These are phyloP conservation scores for Gnaphalium uliginosum DNA, from an alignment of 129 eudicot species.

Conservation along the genomic window DNA sequence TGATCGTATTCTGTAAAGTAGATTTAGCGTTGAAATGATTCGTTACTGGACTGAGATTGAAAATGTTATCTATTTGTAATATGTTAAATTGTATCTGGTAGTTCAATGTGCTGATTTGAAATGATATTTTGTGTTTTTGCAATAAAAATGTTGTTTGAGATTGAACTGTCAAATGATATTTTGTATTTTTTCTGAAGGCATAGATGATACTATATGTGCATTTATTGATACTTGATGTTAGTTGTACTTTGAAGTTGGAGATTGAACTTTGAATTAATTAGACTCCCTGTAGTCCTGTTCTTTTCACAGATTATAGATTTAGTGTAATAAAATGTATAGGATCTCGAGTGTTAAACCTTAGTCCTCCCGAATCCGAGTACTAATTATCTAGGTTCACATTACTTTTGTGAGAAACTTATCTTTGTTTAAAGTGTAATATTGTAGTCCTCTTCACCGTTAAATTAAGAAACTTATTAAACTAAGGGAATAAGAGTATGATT, in stretches of 20 bases:
- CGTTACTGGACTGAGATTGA: neutral
- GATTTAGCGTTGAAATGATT: neutral
- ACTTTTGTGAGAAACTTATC: neutral
- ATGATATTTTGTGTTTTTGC: neutral
- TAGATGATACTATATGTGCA: neutral
- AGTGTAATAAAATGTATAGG: neutral
- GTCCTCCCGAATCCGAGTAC: too few species aligned
- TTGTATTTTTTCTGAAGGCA: neutral
- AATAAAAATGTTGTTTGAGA: neutral
- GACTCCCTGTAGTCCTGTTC: neutral
- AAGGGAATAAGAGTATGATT: neutral
- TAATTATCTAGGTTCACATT: too few species aligned
- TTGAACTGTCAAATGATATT: neutral
- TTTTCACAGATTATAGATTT: too few species aligned
- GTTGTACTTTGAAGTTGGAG: neutral
- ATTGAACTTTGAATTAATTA: neutral
- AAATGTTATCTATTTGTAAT: neutral
- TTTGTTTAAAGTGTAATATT: neutral
- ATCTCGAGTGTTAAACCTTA: too few species aligned
- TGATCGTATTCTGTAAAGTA: conserved; percentile 6
- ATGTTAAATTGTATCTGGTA: neutral
- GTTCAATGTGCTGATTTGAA: conserved; percentile 8
- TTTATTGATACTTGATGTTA: neutral
- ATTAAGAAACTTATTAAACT: neutral
- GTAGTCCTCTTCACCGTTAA: neutral